Evolutionary conservation across 768 basidiomycete genomes (phyloP), one percentile per base, ranked within the genome.

Genomic region (Rhodotorula kratochvilovae): DNA sequence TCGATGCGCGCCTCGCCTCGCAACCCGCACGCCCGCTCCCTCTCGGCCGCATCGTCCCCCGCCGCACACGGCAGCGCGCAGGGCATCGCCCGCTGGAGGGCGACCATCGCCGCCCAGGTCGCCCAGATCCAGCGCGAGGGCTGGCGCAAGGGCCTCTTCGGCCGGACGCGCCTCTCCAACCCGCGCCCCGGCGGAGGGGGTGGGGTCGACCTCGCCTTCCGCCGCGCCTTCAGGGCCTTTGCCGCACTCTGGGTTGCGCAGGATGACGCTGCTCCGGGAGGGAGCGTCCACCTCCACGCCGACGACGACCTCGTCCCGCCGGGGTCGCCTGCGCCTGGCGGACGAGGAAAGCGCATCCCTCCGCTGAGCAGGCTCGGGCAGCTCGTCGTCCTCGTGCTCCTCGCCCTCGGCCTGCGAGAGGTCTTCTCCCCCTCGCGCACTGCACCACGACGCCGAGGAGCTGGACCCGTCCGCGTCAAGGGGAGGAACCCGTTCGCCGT

Each of bases 381-480:
- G 19, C 17, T 67, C 48, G 46, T 68, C 48, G 55, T 75, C 45
- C 17, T 59, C 39, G 29, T 39, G 27, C 51, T 75, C 35, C 55
- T 74, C 55, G 46, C 71, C 39, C 64, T 71, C 63, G 66, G 70
- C 21, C 10, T 71, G 5, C 21, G 39, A 5, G 70, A 71, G 19
- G 19, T 61, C 33, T 12, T 42, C 31, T 5, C 11, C 23, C 27
- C n/a, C 21, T 3, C 39, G 19, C 12, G 27, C 17, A 5, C 45
- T 33, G 27, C 36, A 10, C 54, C 33, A 16, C 11, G 25, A 17
- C 33, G 16, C 5, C 33, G 54, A 5, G 15, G 53, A 7, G 23
- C 8, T 16, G 31, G 36, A 7, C 23, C 27, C 1, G 23, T 17
- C 5, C 54, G 21, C 33, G 33, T 55, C 54, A 5, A 8, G 7